These are phyloP conservation scores for Zopfia rhizophila DNA, from an alignment of 2,329 filamentous ascomycete genomes.

Conservation along the genomic window DNA sequence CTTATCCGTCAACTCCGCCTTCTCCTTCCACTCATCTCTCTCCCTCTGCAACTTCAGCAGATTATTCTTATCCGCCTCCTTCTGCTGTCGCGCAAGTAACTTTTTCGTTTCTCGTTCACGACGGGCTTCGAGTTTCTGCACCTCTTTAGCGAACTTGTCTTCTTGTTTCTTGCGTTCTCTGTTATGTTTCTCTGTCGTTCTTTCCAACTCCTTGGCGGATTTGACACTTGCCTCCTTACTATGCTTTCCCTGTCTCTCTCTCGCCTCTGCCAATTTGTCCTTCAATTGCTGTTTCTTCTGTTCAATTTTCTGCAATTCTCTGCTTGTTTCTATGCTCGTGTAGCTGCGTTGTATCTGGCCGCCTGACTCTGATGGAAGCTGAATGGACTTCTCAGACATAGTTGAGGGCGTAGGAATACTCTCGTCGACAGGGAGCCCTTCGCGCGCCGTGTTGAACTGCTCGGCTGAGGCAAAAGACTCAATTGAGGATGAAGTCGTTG, in stretches of 20 bases:
- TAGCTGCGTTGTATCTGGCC: background rate
- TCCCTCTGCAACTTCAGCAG: conserved; percentile 60
- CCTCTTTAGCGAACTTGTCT: conserved; percentile 53
- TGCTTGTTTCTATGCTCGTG: conserved; percentile 62
- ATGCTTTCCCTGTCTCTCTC: conserved; percentile 60
- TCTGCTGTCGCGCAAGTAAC: conserved; percentile 70
- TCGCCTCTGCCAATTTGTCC: conserved; percentile 68
- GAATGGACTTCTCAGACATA: conserved; percentile 34
- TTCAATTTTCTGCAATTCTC: conserved; percentile 72
- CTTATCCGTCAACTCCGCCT: conserved; percentile 58
- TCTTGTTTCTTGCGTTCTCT: conserved; percentile 60
- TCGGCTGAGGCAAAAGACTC: conserved; percentile 57
- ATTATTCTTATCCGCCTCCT: conserved; percentile 66
- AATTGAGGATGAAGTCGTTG: conserved; percentile 33
- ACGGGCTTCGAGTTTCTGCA: conserved; percentile 74
- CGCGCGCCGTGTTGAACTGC: conserved; percentile 51
- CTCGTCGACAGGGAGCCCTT: conserved; percentile 37
- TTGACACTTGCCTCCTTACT: conserved; percentile 38
- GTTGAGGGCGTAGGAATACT: conserved; percentile 39
- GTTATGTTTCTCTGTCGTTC: conserved; percentile 71
- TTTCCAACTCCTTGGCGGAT: conserved; percentile 64
- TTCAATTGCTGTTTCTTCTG: conserved; percentile 68
- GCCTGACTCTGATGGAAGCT: conserved; percentile 15
- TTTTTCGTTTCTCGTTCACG: conserved; percentile 72
- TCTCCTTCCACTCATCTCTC: conserved; percentile 56